Percentiles rank a stretch among this genome's conserved stretches.
Evolutionary conservation across 2,329 filamentous ascomycete genomes (phyloP).

Genomic region (Fusarium nisikadoi): DNA sequence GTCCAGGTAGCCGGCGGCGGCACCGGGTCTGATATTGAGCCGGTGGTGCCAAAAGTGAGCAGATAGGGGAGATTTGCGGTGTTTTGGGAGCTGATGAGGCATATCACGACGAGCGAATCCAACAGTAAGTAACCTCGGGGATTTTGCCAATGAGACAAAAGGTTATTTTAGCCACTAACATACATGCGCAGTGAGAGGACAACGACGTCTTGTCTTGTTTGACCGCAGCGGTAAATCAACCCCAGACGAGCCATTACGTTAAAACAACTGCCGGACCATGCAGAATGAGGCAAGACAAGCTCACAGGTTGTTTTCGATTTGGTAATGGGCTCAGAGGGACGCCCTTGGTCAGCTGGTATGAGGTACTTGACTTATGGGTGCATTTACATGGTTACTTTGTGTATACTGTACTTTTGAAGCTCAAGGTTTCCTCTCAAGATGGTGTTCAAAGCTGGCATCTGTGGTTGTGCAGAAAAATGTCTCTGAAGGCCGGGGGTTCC

Average conservation of each 20-base stretch:
- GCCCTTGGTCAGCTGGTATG: slow-evolving; percentile 36
- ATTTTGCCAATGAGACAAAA: slow-evolving; percentile 37
- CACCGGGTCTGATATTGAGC: slow-evolving; percentile 4
- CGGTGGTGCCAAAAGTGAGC: slow-evolving; percentile 38
- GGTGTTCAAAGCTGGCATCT: slow-evolving; percentile 29
- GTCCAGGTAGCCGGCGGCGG: neutral
- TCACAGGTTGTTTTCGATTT: slow-evolving; percentile 43
- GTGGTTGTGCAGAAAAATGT: slow-evolving; percentile 32
- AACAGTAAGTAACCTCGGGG: slow-evolving; percentile 10
- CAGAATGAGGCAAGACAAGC: slow-evolving; percentile 46
- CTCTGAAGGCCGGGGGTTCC: slow-evolving; percentile 28
- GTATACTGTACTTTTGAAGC: slow-evolving; percentile 21
- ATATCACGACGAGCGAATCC: slow-evolving; percentile 18
- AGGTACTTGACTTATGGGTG: slow-evolving; percentile 1
- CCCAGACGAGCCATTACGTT: slow-evolving; percentile 46
- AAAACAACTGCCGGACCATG: slow-evolving; percentile 46
- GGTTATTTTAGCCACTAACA: slow-evolving; percentile 40
- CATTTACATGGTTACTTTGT: rapidly evolving
- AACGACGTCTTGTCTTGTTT: slow-evolving; percentile 4
- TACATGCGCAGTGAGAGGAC: neutral
- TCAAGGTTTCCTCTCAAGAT: slow-evolving; percentile 8
- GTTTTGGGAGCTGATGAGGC: slow-evolving; percentile 22
- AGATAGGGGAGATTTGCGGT: slow-evolving; percentile 33
- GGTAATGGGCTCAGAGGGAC: slow-evolving; percentile 44
- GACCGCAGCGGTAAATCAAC: slow-evolving; percentile 30